phyloP scores from a whole-genome alignment of 75 land plant species.

The Pseudotsuga menziesii region DNA sequence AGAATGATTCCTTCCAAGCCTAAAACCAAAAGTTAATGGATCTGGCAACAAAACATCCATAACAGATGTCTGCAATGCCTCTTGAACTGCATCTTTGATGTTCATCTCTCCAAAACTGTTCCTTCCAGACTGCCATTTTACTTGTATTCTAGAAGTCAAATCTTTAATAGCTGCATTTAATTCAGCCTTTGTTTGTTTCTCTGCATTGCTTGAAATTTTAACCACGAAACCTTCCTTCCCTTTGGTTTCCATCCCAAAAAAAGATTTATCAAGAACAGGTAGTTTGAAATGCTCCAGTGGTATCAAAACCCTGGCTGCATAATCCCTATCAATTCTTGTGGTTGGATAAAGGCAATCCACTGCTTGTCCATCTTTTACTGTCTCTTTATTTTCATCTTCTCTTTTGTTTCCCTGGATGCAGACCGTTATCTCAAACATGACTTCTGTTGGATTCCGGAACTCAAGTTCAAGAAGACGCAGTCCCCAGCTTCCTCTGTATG shows the following conservation, averaged over 20 bases:
- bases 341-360: slow-evolving; percentile 48
- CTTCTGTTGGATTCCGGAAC: slow-evolving; percentile 92
- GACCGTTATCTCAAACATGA: slow-evolving; percentile 77
- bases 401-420: slow-evolving; percentile 39
- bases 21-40: slow-evolving; percentile 95
- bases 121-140: slow-evolving; percentile 89
- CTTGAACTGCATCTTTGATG: slow-evolving; percentile 89
- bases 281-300: slow-evolving; percentile 91
- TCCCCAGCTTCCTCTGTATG: slow-evolving; percentile 95
- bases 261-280: slow-evolving; percentile 77
- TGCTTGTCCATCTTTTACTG: slow-evolving; percentile 21
- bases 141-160: slow-evolving; percentile 77
- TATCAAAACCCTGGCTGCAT: slow-evolving; percentile 81
- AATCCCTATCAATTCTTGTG: slow-evolving; percentile 86
- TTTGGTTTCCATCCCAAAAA: slow-evolving; percentile 43
- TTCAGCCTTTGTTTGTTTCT: slow-evolving; percentile 67
- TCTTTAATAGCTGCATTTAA: slow-evolving; percentile 73
- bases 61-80: slow-evolving; percentile 75
- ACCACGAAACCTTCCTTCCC: slow-evolving; percentile 16
- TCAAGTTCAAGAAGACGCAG: slow-evolving; percentile 89
- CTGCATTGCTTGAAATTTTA: slow-evolving; percentile 17
- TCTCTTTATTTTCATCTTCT: slow-evolving; percentile 17
- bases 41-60: slow-evolving; percentile 89
- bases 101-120: slow-evolving; percentile 85
- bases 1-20: slow-evolving; percentile 32